These are phyloP conservation scores for Arachis hypogaea DNA, from an alignment of 306 rosid genomes.

Conservation along the genomic window DNA sequence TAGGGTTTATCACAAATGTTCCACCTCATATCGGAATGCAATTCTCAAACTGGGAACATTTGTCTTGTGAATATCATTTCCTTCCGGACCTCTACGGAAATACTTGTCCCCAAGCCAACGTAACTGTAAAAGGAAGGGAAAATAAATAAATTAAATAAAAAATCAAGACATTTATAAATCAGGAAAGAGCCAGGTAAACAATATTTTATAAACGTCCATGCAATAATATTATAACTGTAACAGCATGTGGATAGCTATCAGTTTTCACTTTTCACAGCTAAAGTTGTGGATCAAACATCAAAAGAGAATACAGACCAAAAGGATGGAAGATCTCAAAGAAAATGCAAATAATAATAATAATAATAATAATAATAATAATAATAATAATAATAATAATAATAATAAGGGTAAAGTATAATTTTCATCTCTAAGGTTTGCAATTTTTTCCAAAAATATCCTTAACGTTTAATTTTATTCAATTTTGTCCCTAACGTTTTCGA, in stretches of 20 bases:
- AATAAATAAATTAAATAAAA: not conserved
- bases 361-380: too few relatives aligned
- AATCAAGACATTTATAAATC: conserved; percentile 14
- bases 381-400: too few relatives aligned
- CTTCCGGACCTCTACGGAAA: conserved; percentile 69
- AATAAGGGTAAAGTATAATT: too few relatives aligned
- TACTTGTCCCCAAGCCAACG: conserved; percentile 85
- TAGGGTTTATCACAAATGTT: conserved; percentile 22
- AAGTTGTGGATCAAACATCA: not conserved
- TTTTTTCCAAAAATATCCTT: too few relatives aligned
- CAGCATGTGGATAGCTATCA: not conserved
- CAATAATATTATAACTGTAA: conserved; percentile 1
- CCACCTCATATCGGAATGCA: conserved; percentile 63
- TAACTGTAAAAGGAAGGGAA: conserved; percentile 46
- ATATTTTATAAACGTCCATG: not conserved
- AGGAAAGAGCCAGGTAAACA: conserved; percentile 15
- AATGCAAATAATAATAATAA: too few relatives aligned
- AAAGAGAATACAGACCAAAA: not conserved
- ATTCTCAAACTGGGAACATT: conserved; percentile 76
- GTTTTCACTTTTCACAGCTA: not conserved
- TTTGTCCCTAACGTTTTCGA: too few relatives aligned
- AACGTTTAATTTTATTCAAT: too few relatives aligned
- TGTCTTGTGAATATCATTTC: conserved; percentile 80
- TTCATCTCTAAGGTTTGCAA: too few relatives aligned
- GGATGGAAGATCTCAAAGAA: too few relatives aligned